Conservation (phyloP, 2,329 filamentous ascomycete species). For the Ophiognomonia clavigignenti-juglandacearum region DNA sequence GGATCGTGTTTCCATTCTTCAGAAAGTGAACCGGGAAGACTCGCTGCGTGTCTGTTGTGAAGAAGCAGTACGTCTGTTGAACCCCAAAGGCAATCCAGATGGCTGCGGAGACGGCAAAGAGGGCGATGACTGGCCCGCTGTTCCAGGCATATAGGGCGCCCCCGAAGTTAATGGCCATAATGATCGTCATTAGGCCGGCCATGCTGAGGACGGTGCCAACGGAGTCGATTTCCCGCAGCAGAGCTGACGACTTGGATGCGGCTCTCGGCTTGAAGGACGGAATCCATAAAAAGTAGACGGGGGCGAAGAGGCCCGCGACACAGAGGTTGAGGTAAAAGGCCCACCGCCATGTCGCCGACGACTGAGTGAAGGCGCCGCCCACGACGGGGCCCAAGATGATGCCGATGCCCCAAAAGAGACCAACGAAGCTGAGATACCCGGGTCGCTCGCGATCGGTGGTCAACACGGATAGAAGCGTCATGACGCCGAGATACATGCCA, state of each 20-base stretch:
- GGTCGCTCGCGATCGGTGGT: conserved; percentile 27
- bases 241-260: conserved; percentile 11
- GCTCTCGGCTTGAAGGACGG: conserved; percentile 21
- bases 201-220: conserved; percentile 38
- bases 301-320: conserved; percentile 36
- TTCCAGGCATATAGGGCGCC: conserved; percentile 44
- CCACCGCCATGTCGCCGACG: conserved; percentile 30
- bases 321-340: conserved; percentile 47
- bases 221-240: conserved; percentile 34
- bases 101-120: conserved; percentile 38
- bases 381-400: conserved; percentile 33
- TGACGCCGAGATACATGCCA: conserved; percentile 30
- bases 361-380: conserved; percentile 28
- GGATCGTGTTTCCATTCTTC: conserved; percentile 27
- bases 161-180: too few relatives aligned
- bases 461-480: conserved; percentile 25
- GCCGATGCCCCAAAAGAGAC: conserved; percentile 32
- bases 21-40: conserved; percentile 43
- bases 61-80: conserved; percentile 36
- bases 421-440: conserved; percentile 26
- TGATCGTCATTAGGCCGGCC: conserved; percentile 41
- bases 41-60: conserved; percentile 33
- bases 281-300: conserved; percentile 38
- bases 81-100: conserved; percentile 34
- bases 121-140: conserved; percentile 37